Conservation (phyloP, 192 early-diverging fungal genomes). For the Coemansia furcata region DNA sequence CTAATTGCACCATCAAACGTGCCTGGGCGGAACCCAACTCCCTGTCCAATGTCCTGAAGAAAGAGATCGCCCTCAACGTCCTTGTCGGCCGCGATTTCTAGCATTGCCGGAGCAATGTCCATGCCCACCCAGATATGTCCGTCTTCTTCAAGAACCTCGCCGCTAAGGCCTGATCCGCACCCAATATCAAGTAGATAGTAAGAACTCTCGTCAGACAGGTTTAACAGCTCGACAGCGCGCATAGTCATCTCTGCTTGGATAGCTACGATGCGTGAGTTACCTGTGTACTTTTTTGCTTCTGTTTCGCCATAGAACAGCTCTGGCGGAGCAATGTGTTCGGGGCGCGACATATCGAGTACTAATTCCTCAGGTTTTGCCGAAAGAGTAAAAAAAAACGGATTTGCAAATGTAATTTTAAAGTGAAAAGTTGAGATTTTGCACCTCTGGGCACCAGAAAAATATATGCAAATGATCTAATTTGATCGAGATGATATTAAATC, state of each 20-base stretch:
- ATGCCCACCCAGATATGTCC: constrained; percentile 97
- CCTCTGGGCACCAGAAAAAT: neutral
- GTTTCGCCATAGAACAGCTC: constrained; percentile 95
- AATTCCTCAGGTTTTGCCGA: neutral
- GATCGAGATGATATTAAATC: no score
- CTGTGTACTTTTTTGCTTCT: constrained; percentile 92
- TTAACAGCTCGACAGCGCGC: constrained; percentile 87
- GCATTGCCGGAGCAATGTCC: constrained; percentile 93
- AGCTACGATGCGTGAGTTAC: constrained; percentile 86
- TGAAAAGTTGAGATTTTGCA: neutral
- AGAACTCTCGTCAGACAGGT: constrained; percentile 69
- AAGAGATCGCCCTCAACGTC: constrained; percentile 95
- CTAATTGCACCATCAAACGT: constrained; percentile 95
- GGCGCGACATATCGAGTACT: constrained; percentile 71
- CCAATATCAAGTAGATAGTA: constrained; percentile 92
- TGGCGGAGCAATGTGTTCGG: constrained; percentile 95
- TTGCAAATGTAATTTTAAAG: neutral
- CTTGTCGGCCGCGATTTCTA: constrained; percentile 88
- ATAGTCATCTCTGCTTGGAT: constrained; percentile 95
- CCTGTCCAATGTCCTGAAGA: constrained; percentile 94
- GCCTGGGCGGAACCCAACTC: constrained; percentile 89
- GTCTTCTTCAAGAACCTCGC: constrained; percentile 91
- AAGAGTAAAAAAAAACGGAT: neutral
- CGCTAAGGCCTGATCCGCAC: constrained; percentile 94
- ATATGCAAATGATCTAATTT: neutral